phyloP scores from a whole-genome alignment of 208 protist species.

The Phytomonas sp. region DNA sequence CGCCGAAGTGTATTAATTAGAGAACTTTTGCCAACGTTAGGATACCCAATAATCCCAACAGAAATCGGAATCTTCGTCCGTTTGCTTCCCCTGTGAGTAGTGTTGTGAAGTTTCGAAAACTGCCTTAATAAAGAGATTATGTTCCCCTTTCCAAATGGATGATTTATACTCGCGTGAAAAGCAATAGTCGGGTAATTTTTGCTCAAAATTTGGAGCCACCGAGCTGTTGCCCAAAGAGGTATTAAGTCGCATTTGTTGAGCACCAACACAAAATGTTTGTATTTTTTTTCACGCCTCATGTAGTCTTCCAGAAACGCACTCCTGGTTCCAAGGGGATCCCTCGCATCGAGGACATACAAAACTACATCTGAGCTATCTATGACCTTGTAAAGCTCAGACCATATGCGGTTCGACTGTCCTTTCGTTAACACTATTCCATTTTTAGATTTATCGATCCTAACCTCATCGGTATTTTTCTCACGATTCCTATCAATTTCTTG shows the following conservation, averaged over 20 bases:
- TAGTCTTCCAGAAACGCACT: slow-evolving; percentile 91
- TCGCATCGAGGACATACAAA: slow-evolving; percentile 95
- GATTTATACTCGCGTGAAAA: slow-evolving; percentile 99
- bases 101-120: slow-evolving; percentile 90
- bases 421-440: slow-evolving; percentile 94
- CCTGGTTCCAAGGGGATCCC: slow-evolving; percentile 98
- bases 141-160: slow-evolving; percentile 99
- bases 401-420: slow-evolving; percentile 98
- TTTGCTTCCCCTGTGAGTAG: slow-evolving; percentile 79
- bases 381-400: slow-evolving; percentile 99
- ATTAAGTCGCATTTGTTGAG: slow-evolving; percentile 99
- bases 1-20: slow-evolving; percentile 99
- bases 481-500: slow-evolving; percentile 53
- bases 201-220: slow-evolving; percentile 96
- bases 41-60: slow-evolving; percentile 96
- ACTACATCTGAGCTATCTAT: slow-evolving; percentile 99
- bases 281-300: slow-evolving; percentile 92
- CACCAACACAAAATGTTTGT: slow-evolving; percentile 99
- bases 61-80: slow-evolving; percentile 85
- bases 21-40: slow-evolving; percentile 99
- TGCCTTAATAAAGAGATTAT: slow-evolving; percentile 98
- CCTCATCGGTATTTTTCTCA: slow-evolving; percentile 24
- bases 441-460: slow-evolving; percentile 63
- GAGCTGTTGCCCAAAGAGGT: slow-evolving; percentile 96
- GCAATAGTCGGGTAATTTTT: slow-evolving; percentile 98